phyloP scores from a whole-genome alignment of 2,329 filamentous ascomycete genomes.

The Madurella fahalii region DNA sequence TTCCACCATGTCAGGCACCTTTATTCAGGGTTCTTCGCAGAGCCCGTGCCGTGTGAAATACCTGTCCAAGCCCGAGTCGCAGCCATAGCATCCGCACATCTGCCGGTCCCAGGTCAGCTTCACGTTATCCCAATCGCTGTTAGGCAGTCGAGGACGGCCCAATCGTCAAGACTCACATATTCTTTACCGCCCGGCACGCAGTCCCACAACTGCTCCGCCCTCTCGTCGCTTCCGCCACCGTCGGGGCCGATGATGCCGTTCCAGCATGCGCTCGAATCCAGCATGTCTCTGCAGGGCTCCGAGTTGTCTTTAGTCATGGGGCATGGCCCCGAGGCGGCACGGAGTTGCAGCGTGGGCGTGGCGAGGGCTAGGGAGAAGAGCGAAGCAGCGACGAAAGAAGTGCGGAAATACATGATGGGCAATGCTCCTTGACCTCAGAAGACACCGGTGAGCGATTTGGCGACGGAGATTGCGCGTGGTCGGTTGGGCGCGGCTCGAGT shows the following conservation, averaged over 20 bases:
- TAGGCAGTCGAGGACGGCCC: neutral
- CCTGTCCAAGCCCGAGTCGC: constrained; percentile 6
- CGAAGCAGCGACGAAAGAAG: neutral
- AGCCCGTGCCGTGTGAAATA: constrained; percentile 6
- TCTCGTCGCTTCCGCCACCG: constrained; percentile 1
- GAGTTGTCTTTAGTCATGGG: neutral
- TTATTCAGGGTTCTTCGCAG: neutral
- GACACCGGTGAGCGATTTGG: too few species aligned
- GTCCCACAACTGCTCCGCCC: constrained; percentile 4
- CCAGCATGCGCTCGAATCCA: constrained; percentile 7
- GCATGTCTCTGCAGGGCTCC: constrained; percentile 9
- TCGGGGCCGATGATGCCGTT: constrained; percentile 10
- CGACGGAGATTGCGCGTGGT: too few species aligned
- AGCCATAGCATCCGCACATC: constrained; percentile 10
- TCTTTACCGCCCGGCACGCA: constrained; percentile 10
- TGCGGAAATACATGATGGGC: neutral
- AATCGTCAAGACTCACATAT: neutral
- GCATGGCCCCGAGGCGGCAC: neutral
- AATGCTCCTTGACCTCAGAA: too few species aligned
- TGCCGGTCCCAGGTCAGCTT: neutral
- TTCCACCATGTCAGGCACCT: too few species aligned
- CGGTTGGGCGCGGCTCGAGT: too few species aligned
- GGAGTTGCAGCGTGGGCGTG: neutral
- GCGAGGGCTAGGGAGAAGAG: neutral
- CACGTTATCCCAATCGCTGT: neutral